phyloP scores from a whole-genome alignment of 345 rosid genomes.

The Geranium rotundifolium region DNA sequence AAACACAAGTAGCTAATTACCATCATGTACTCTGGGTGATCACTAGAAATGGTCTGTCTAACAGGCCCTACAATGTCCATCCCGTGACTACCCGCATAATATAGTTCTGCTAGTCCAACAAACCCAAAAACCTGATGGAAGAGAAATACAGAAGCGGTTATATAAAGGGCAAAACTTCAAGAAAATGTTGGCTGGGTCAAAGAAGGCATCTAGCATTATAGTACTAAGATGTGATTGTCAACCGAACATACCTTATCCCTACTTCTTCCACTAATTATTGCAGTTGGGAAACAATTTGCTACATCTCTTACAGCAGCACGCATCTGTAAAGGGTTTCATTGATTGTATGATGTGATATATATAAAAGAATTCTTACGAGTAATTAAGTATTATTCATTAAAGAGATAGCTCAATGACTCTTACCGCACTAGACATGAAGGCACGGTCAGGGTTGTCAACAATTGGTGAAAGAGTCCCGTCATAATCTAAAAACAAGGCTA shows the following conservation, averaged over 20 bases:
- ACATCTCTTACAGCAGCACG: slow-evolving; percentile 21
- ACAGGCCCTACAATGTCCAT: slow-evolving; percentile 19
- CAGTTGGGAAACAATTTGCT: slow-evolving; percentile 34
- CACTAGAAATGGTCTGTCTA: slow-evolving; percentile 1
- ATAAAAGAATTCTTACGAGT: neutral
- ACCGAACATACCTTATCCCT: slow-evolving; percentile 27
- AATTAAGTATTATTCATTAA: neutral
- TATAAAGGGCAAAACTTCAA: neutral
- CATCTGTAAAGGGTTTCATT: slow-evolving; percentile 21
- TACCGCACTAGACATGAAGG: slow-evolving; percentile 15
- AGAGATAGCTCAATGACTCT: neutral
- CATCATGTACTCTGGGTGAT: slow-evolving; percentile 1
- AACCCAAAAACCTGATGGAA: slow-evolving; percentile 11
- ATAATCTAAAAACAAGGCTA: slow-evolving; percentile 16
- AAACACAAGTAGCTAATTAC: neutral
- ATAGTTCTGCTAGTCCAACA: slow-evolving; percentile 11
- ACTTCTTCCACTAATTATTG: slow-evolving; percentile 39
- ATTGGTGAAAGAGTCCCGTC: slow-evolving; percentile 20
- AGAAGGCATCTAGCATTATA: neutral
- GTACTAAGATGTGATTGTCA: slow-evolving; percentile 5
- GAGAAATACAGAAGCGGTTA: neutral
- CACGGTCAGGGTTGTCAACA: slow-evolving; percentile 16
- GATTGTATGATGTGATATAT: neutral
- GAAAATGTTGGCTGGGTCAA: neutral
- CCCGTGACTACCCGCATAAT: slow-evolving; percentile 21